Percentiles rank a stretch among this genome's conserved stretches.
Evolutionary conservation across 2,329 filamentous ascomycete species (phyloP).

Genomic region (Diplocarpon mali): DNA sequence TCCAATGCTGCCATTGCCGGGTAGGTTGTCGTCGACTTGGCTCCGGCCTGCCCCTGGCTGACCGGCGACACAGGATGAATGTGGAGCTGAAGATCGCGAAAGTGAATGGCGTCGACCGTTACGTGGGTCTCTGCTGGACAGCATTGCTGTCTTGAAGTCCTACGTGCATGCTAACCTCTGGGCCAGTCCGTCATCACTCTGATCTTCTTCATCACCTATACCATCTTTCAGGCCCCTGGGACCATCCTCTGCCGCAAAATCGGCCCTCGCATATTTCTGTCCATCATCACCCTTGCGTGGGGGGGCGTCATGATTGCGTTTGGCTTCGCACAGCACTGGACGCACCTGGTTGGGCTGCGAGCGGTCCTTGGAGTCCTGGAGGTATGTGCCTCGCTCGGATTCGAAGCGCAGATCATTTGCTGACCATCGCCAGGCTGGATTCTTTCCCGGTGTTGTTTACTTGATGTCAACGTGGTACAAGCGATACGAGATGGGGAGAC

Average conservation of each 20-base stretch:
- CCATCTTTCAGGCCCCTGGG: constrained; percentile 58
- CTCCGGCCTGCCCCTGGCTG: background rate
- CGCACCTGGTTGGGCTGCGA: constrained; percentile 17
- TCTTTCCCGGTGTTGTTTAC: constrained; percentile 31
- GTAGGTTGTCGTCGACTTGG: background rate
- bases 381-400: background rate
- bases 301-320: constrained; percentile 31
- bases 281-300: constrained; percentile 34
- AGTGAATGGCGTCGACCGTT: constrained; percentile 4
- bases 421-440: constrained; percentile 10
- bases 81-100: constrained; percentile 4
- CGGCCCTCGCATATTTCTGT: constrained; percentile 46
- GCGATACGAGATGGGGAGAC: constrained; percentile 54
- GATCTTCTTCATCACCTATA: constrained; percentile 64
- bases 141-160: background rate
- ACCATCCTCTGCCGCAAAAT: constrained; percentile 56
- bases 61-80: constrained; percentile 1
- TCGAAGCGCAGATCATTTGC: background rate
- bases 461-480: constrained; percentile 32
- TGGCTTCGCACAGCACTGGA: constrained; percentile 27
- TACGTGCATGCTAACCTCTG: background rate
- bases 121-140: background rate
- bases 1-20: constrained; percentile 59
- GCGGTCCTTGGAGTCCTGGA: constrained; percentile 22
- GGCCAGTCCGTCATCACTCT: constrained; percentile 27